Conservation (phyloP, 352 stramenopile genomes). For the Phytopythium boreale region DNA sequence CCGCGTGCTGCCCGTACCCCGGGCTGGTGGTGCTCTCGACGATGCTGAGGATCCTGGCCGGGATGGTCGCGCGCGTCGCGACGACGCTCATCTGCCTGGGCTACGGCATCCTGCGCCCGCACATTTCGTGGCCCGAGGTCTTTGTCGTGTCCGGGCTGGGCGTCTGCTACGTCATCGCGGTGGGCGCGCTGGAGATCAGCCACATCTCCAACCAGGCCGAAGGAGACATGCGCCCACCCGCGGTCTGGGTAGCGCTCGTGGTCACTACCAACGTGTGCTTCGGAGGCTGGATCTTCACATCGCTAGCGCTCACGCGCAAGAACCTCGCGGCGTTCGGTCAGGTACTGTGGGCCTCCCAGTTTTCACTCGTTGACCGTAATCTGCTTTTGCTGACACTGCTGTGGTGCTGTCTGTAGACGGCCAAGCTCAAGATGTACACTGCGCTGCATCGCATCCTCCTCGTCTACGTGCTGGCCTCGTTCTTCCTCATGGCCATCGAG, state of each 20-base stretch:
- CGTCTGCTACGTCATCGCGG: conserved; percentile 79
- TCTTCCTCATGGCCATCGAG: conserved; percentile 74
- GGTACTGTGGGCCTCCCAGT: conserved; percentile 17
- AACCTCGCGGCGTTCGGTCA: conserved; percentile 80
- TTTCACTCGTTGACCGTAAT: not conserved
- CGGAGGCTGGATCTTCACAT: conserved; percentile 84
- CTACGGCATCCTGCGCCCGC: conserved; percentile 75
- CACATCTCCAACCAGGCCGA: conserved; percentile 79
- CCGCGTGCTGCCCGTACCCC: conserved; percentile 78
- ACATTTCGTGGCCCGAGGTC: conserved; percentile 70
- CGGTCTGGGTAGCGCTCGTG: conserved; percentile 76
- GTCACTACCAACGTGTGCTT: conserved; percentile 81
- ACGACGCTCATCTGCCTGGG: conserved; percentile 79
- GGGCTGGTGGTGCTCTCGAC: conserved; percentile 66
- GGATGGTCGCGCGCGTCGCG: conserved; percentile 70
- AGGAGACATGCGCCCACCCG: conserved; percentile 54
- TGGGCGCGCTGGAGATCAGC: conserved; percentile 72
- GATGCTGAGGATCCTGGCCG: conserved; percentile 63
- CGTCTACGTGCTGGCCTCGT: conserved; percentile 63
- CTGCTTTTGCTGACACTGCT: not conserved
- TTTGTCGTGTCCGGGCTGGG: conserved; percentile 73
- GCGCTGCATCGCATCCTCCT: conserved; percentile 52
- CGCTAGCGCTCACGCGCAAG: conserved; percentile 69
- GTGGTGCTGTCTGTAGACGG: conserved; percentile 31
- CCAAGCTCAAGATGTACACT: conserved; percentile 78